Conservation (phyloP, 192 early-diverging fungal species). For the Endogone sp. region DNA sequence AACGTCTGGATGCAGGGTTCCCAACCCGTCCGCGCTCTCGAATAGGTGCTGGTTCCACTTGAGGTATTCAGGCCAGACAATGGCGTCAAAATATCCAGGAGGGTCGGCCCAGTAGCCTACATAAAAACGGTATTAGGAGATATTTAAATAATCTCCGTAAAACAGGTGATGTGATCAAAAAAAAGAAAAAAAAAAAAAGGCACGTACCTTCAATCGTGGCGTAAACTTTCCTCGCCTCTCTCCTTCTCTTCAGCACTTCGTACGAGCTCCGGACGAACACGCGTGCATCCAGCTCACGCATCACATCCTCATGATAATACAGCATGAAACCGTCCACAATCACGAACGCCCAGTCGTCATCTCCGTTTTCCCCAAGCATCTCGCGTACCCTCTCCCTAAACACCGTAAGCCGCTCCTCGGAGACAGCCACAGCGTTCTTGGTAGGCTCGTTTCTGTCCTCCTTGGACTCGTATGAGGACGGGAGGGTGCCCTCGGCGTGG, state of each 20-base stretch:
- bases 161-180: neutral
- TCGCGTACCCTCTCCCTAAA: conserved; percentile 6
- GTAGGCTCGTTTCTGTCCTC: conserved; percentile 35
- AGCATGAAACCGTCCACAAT: conserved; percentile 84
- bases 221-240: conserved; percentile 65
- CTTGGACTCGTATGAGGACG: conserved; percentile 28
- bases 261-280: conserved; percentile 59
- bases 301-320: conserved; percentile 45
- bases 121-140: neutral
- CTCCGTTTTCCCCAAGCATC: neutral
- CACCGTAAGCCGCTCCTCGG: neutral
- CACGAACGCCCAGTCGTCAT: conserved; percentile 26
- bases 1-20: neutral
- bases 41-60: conserved; percentile 37
- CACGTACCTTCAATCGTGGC: conserved; percentile 67
- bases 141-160: neutral
- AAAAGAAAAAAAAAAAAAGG: neutral
- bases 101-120: conserved; percentile 69
- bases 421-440: conserved; percentile 10
- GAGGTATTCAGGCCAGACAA: conserved; percentile 77
- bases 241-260: conserved; percentile 55
- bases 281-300: conserved; percentile 41
- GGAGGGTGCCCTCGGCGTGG: conserved; percentile 32
- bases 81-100: conserved; percentile 68
- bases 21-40: neutral